Base-by-base conservation (phyloP, 164 flowering plant species). In the Berberis vulgaris region DNA sequence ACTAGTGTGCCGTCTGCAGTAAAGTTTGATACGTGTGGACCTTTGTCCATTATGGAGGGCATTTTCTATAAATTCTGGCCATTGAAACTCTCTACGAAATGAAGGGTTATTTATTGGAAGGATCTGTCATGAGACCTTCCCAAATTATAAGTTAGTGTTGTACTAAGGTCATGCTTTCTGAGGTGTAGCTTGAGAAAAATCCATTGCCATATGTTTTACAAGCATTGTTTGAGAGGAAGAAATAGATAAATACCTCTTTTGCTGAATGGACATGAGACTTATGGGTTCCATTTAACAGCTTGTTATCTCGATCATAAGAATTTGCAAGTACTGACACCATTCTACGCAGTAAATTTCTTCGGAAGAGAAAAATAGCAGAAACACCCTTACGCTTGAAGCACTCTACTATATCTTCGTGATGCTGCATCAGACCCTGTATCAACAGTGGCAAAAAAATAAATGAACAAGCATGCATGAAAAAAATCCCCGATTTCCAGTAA, bases 211-310 rank as follows among this genome's bases (percentile, higher is more conserved):
- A 26, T 26, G 26, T 26, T 26, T 26, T 26, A 26, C 26, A 26
- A 26, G 26, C 26, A 26, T 26, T 26, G 26, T 26, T 26, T 26
- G 26, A 26, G 26, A 26, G 26, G 26, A 50, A 5, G 65, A 63
- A 59, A 65, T 68, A 62, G 69, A 67, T 63, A 39, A 5, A 64
- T 68, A 83, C 90, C 87, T 85, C 86, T 5, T 46, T 42, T n/a
- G 72, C 60, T 10, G 86, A 82, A 68, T 85, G 90, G 26, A 83
- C 87, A 41, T 85, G 88, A 63, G 88, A 82, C 72, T 82, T 84
- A 79, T 86, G 91, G 53, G 91, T 86, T 44, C 88, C 88, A 64
- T 84, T 81, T 42, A 86, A 62, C 57, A 71, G 82, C 72, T 80
- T 86, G 49, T 79, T 77, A 54, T 76, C 64, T 60, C 72, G 73